Evolutionary conservation across 352 stramenopile genomes (phyloP), one percentile per base, ranked within the genome.

Genomic region (Pythium periplocum): DNA sequence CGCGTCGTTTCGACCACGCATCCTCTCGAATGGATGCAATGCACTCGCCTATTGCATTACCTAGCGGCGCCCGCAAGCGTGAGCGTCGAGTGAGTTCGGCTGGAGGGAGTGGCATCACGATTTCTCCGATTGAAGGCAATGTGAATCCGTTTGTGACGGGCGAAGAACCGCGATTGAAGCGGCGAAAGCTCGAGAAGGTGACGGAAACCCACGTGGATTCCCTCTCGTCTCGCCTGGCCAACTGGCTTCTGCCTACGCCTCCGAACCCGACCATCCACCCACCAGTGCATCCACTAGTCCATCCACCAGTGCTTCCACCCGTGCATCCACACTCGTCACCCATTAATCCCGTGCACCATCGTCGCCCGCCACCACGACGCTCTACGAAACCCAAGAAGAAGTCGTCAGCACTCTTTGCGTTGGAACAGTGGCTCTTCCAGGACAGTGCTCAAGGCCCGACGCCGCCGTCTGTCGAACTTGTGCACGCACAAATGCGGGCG

Each of bases 401-500:
- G 4, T 55, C 73, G 11, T 68, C 71, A 5, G 30, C 69, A 1
- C 45, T 81, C 6, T 63, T 71, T 58, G 57, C 64, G 2, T 67
- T 87, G 11, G 69, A 84, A 44, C 71, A 87, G 43, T 85, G 73
- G 73, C 53, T 87, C 10, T 87, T 83, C 48, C 50, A 64, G 26
- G 57, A 64, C 46, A 1, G 11, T n/a, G 35, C 6, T 31, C 34
- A 45, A 34, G 17, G 17, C 17, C 17, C 17, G 38, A 17, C 54
- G 38, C 53, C 33, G 38, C 34, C 55, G 2, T 42, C 33, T 26
- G 55, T 62, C 5, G 55, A 62, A 4, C 17, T 12, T 11, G n/a
- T 62, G 6, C 55, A 62, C 42, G 55, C 55, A 11, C 55, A 62
- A 40, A 62, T 62, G 55, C 48, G 30, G 6, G 55, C 47, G 9